Conservation (phyloP, 2,329 filamentous ascomycete genomes). For the Apiospora arundinis region DNA sequence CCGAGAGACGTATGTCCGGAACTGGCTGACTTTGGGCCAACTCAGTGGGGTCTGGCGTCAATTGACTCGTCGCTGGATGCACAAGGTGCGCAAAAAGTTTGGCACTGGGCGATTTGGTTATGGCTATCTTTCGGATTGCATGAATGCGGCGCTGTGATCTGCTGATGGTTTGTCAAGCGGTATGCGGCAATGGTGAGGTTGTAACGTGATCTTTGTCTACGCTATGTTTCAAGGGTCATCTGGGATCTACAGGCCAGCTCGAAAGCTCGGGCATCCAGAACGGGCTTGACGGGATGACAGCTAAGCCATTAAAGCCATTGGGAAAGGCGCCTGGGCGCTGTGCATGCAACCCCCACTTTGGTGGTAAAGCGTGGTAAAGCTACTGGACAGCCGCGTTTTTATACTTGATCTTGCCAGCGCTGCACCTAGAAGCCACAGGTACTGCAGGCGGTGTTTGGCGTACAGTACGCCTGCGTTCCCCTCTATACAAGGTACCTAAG, state of each 20-base stretch:
- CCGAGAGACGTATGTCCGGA: neutral
- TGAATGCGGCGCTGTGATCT: neutral
- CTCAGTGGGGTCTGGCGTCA: neutral
- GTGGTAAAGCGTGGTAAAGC: neutral
- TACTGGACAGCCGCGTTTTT: neutral
- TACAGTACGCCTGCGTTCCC: neutral
- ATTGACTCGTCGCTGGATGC: neutral
- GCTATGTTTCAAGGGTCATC: constrained; percentile 11
- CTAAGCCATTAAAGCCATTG: neutral
- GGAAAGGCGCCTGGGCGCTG: too few species aligned
- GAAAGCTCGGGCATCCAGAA: constrained; percentile 3
- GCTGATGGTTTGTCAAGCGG: constrained; percentile 9
- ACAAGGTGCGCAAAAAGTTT: neutral
- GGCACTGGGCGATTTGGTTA: neutral
- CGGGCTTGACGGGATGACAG: constrained; percentile 11
- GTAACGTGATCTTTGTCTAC: constrained; percentile 5
- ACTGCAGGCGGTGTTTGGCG: neutral
- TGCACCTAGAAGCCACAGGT: neutral
- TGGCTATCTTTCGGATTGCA: neutral
- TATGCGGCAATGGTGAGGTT: constrained; percentile 2
- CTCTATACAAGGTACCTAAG: constrained; percentile 3
- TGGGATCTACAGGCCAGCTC: neutral
- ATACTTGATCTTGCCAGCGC: neutral
- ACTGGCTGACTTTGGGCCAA: neutral
- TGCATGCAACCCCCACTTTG: neutral